Evolutionary conservation across 1,139 yeast genomes (phyloP).

Genomic region (Saccharomyces pastorianus): DNA sequence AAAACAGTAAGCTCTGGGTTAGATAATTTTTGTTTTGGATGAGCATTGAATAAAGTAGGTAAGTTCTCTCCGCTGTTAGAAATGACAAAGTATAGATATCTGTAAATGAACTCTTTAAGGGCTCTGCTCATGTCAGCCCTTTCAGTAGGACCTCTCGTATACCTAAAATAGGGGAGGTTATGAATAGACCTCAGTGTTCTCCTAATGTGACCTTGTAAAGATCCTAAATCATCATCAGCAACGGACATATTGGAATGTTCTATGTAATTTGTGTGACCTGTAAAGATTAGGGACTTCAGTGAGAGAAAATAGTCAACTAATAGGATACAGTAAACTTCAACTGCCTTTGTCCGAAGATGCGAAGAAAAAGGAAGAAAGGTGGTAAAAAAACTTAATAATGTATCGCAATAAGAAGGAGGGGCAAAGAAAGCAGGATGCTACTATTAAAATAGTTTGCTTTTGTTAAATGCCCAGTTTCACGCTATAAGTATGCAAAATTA

Average conservation of each 20-base stretch:
- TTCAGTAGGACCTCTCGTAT: constrained; percentile 24
- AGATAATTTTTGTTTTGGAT: constrained; percentile 3
- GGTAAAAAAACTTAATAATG: not conserved
- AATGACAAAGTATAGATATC: constrained; percentile 21
- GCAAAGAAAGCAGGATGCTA: not conserved
- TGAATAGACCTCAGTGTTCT: constrained; percentile 20
- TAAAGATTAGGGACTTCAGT: not conserved
- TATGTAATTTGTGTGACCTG: not conserved
- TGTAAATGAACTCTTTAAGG: constrained; percentile 21
- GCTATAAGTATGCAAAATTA: not conserved
- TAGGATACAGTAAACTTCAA: not conserved
- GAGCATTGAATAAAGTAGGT: constrained; percentile 15
- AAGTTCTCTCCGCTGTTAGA: constrained; percentile 22
- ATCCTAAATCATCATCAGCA: not conserved
- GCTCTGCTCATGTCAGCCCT: constrained; percentile 25
- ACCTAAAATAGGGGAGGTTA: constrained; percentile 14
- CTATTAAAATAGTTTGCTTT: constrained; percentile 12
- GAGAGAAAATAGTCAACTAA: not conserved
- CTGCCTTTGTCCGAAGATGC: not conserved
- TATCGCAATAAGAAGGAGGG: not conserved
- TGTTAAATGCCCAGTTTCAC: constrained; percentile 4
- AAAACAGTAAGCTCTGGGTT: constrained; percentile 10
- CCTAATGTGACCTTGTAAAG: constrained; percentile 4
- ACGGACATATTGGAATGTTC: not conserved
- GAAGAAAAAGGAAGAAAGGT: not conserved